phyloP scores from a whole-genome alignment of 495 filamentous ascomycete species.

The Tuber brumale region DNA sequence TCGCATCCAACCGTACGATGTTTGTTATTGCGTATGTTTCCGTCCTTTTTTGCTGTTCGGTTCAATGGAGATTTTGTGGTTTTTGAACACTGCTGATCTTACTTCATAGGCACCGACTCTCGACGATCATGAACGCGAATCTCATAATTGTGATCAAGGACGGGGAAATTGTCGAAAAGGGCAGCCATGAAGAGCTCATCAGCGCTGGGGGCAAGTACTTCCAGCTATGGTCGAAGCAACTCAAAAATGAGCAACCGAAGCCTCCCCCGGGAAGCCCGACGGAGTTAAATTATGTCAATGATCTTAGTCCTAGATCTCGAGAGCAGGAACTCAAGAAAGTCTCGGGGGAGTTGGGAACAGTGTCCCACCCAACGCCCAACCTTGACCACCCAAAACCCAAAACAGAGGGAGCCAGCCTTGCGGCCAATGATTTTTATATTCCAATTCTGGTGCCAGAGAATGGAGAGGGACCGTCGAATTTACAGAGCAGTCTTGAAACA shows the following conservation, averaged over 20 bases:
- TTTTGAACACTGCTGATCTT: constrained; percentile 28
- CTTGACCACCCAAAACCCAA: constrained; percentile 10
- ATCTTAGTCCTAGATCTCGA: constrained; percentile 31
- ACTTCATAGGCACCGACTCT: constrained; percentile 52
- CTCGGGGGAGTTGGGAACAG: constrained; percentile 4
- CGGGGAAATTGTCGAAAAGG: constrained; percentile 59
- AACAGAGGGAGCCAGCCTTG: constrained; percentile 2
- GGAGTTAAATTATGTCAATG: constrained; percentile 33
- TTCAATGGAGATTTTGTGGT: constrained; percentile 30
- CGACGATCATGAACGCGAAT: constrained; percentile 65
- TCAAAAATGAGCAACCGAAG: constrained; percentile 35
- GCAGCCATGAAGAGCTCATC: constrained; percentile 58
- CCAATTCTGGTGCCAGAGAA: constrained; percentile 11
- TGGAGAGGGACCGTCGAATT: background rate
- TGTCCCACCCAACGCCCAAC: constrained; percentile 10
- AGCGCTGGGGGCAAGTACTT: constrained; percentile 52
- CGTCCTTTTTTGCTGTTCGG: constrained; percentile 1
- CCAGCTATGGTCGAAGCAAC: constrained; percentile 41
- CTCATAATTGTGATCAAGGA: constrained; percentile 60
- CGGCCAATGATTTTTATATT: constrained; percentile 9
- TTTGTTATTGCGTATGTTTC: constrained; percentile 56
- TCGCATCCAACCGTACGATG: constrained; percentile 55
- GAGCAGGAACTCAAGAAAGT: constrained; percentile 31
- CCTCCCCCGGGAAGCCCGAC: constrained; percentile 14
- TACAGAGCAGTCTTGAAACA: background rate